Evolutionary conservation across 2,329 filamentous ascomycete genomes (phyloP), one percentile per base, ranked within the genome.

Genomic region (Sphaerostilbella broomeana): DNA sequence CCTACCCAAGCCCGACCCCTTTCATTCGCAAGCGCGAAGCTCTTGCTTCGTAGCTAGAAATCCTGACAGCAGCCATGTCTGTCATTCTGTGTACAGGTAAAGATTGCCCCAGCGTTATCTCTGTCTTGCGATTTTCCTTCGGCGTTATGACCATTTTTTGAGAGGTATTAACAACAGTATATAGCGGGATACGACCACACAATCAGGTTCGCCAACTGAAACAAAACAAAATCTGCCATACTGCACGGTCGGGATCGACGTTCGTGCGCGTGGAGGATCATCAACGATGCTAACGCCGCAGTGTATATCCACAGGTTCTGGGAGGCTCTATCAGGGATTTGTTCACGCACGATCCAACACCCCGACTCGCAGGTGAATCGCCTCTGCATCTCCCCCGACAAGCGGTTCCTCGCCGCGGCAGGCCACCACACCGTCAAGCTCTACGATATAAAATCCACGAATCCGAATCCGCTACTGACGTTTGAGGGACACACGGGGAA

Each of bases 381-480:
- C 29, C 81, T 98, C 34, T 97, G 90, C 64, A 98, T 98, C 57
- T 95, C 92, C 10, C 92, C 92, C 47, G 92, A 98, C 69, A 98
- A 98, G 67, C 85, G 90, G 47, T 95, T 84, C 63, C 82, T 97
- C 39, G 90, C 89, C 22, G 89, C 86, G n/a, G 75, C 76, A 6
- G 75, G 76, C 51, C 75, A 82, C 59, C 76, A 90, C 62, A 88
- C 85, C 36, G 87, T 98, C 58, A 97, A 97, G 67, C 84, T 98
- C 43, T 98, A 94, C 69, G 92, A 98, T 58, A 95, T 97, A 70
- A 95, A 95, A 58, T 95, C 88, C 12, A 90, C 87, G n/a, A 97
- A 97, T 55, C 89, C 92, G 2, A 92, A 90, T 50, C 84, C 92
- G 1, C 74, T 97, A 17, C 78, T 97, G 55, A 89, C 84, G 15